These are phyloP conservation scores for Phytophthora meadii DNA, from an alignment of 352 stramenopile genomes.

Conservation along the genomic window DNA sequence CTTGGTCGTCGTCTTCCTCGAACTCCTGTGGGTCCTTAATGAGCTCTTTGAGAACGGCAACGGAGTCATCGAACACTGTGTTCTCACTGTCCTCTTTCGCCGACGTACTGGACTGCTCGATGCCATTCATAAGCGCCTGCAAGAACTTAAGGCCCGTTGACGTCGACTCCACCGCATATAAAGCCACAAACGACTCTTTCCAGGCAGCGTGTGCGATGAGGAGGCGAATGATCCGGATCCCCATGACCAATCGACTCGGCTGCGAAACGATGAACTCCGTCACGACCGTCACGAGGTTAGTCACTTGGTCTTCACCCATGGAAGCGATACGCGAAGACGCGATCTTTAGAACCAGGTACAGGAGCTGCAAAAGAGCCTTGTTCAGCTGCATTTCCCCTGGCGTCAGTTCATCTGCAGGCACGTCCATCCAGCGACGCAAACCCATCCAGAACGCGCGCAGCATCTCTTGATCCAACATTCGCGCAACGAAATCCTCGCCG, in stretches of 20 bases:
- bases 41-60: constrained; percentile 68
- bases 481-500: constrained; percentile 54
- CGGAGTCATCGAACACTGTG: constrained; percentile 65
- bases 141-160: constrained; percentile 72
- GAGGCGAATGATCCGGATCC: constrained; percentile 80
- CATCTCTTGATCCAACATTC: constrained; percentile 80
- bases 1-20: constrained; percentile 36
- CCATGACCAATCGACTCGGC: constrained; percentile 55
- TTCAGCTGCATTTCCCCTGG: constrained; percentile 43
- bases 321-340: constrained; percentile 57
- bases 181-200: constrained; percentile 78
- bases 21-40: constrained; percentile 41
- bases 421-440: constrained; percentile 71
- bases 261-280: constrained; percentile 75
- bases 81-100: constrained; percentile 34
- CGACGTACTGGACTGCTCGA: constrained; percentile 50
- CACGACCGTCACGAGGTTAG: constrained; percentile 68
- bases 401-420: constrained; percentile 39
- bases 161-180: constrained; percentile 72
- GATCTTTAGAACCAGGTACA: constrained; percentile 76
- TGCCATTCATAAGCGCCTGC: constrained; percentile 62
- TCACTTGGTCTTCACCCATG: constrained; percentile 65
- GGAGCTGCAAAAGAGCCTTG: constrained; percentile 63
- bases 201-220: constrained; percentile 66
- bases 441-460: constrained; percentile 70